Evolutionary conservation across 768 basidiomycete species (phyloP).

Genomic region (Trametes meyenii): DNA sequence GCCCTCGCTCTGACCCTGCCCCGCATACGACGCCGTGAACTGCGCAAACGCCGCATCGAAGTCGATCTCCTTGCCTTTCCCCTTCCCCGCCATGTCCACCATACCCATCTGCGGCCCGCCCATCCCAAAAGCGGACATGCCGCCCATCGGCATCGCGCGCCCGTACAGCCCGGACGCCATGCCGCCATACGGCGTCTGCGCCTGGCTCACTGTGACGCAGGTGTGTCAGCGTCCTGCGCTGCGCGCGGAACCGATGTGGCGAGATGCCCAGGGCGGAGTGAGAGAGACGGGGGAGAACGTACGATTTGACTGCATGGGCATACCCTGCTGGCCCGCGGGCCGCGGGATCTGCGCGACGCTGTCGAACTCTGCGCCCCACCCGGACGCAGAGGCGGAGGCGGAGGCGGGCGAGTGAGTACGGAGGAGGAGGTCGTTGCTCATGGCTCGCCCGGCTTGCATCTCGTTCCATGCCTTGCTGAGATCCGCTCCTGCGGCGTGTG

Average conservation of each 20-base stretch:
- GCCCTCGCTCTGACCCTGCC: slow-evolving; percentile 43
- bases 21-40: slow-evolving; percentile 53
- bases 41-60: slow-evolving; percentile 87
- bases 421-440: slow-evolving; percentile 33
- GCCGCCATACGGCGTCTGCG: slow-evolving; percentile 20
- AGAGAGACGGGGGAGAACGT: slow-evolving; percentile 31
- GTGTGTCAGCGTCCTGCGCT: not conserved
- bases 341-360: slow-evolving; percentile 25
- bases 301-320: slow-evolving; percentile 43
- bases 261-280: not conserved
- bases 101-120: slow-evolving; percentile 24
- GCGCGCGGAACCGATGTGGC: not conserved
- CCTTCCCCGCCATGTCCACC: slow-evolving; percentile 64
- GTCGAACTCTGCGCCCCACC: slow-evolving; percentile 63
- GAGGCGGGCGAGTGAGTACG: slow-evolving; percentile 25
- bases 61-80: slow-evolving; percentile 75
- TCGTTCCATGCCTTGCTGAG: slow-evolving; percentile 35
- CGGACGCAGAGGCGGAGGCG: no score
- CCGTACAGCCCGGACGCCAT: slow-evolving; percentile 35
- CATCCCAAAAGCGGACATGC: slow-evolving; percentile 25
- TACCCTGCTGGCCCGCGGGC: slow-evolving; percentile 36
- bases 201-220: slow-evolving; percentile 16
- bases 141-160: slow-evolving; percentile 35
- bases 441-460: slow-evolving; percentile 3
- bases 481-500: slow-evolving; percentile 37